Conservation (phyloP, 345 rosid species). For the Sapria himalayana region DNA sequence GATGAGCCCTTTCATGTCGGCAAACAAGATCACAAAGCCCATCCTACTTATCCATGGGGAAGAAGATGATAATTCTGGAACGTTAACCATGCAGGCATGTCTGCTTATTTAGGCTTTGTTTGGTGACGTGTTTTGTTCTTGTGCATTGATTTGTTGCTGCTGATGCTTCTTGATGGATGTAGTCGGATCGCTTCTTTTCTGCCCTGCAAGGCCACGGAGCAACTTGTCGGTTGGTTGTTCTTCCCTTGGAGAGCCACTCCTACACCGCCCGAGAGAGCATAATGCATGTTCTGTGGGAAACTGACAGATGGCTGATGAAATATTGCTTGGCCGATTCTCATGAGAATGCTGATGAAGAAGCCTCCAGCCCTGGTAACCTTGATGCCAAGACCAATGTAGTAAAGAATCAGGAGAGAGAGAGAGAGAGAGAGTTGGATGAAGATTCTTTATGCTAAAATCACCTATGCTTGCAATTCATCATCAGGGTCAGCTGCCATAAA, state of each 20-base stretch:
- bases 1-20: conserved; percentile 97
- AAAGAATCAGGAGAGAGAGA: no score
- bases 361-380: no score
- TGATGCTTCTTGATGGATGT: conserved; percentile 10
- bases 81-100: conserved; percentile 86
- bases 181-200: conserved; percentile 92
- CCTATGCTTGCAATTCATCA: no score
- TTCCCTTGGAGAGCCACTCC: conserved; percentile 95
- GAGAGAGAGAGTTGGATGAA: no score
- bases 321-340: conserved; percentile 49
- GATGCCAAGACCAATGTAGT: no score
- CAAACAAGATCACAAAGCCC: conserved; percentile 86
- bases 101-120: conserved; percentile 5
- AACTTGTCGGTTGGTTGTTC: conserved; percentile 66
- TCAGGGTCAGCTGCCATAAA: no score
- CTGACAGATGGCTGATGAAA: conserved; percentile 87
- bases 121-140: background rate
- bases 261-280: conserved; percentile 89
- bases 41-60: conserved; percentile 93
- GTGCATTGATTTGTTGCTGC: conserved; percentile 6
- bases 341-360: conserved; percentile 20
- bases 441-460: no score
- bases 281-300: conserved; percentile 98
- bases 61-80: conserved; percentile 94
- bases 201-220: conserved; percentile 95